Base-by-base conservation (phyloP, 441 rosid species). In the Erodium trifolium region DNA sequence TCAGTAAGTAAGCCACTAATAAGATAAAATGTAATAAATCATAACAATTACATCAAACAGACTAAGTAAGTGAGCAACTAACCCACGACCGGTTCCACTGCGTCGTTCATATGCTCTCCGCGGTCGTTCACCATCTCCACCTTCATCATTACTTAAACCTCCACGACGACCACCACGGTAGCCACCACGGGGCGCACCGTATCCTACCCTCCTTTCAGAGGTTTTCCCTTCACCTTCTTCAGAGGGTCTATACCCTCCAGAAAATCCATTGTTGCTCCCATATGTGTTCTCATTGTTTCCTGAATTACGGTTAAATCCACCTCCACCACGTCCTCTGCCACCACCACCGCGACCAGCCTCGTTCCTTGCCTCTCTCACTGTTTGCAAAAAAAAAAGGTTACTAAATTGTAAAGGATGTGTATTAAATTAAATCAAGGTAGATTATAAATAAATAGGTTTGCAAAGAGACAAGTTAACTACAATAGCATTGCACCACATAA, bases 21-120 rank as follows among this genome's bases (percentile, higher is more conserved):
- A 5, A 39, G 45, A 39, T 39, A 39, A 39, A 39, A 39, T 39
- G 1, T 39, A 39, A 39, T 9, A 5, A 5, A 0, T 4, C 45
- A 2, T 39, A 9, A 23, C 23, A 59, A 16, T 16, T 6, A 18
- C 17, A 29, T 14, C 63, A 9, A 8, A 23, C 27, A 23, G 27
- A 23, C 27, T 23, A 62, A 8, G 18, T 23, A 13, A 60, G 2
- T 73, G 43, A 71, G 45, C 75, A 67, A 78, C 93, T 75, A 62
- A 92, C 99, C 99, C 93, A 0, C 84, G 93, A 51, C 91, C 99
- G 18, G 97, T 87, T 7, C 97, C 94, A 74, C 96, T 94, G 69
- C 69, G 99, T 4, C 97, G 98, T 8, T 95, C 98, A 74, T 62
- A 86, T 2, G 18, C 0, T 84, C 96, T 85, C 0, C 87, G 82